Conservation (phyloP, 768 basidiomycete genomes). For the Amanita exitialis region DNA sequence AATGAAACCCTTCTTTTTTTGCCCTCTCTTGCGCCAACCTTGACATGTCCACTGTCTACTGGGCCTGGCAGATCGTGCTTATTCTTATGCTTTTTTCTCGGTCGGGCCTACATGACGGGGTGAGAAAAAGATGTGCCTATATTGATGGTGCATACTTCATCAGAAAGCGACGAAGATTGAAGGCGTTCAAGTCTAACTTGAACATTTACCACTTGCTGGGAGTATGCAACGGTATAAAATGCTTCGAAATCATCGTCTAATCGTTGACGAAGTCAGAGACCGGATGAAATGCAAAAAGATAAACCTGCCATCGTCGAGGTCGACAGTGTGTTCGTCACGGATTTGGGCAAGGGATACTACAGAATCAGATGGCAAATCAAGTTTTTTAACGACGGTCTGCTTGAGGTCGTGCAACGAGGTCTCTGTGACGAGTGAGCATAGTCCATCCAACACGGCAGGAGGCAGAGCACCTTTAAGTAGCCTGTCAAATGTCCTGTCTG, state of each 20-base stretch:
- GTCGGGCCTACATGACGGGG: neutral
- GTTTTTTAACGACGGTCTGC: slow-evolving; percentile 49
- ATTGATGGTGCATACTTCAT: neutral
- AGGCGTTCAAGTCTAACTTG: slow-evolving; percentile 25
- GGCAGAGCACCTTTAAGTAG: slow-evolving; percentile 36
- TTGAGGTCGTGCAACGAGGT: slow-evolving; percentile 48
- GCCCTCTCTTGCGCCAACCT: neutral
- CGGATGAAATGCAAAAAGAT: neutral
- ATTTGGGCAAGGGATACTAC: slow-evolving; percentile 37
- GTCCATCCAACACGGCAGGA: neutral
- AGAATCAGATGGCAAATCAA: slow-evolving; percentile 33
- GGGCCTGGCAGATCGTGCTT: neutral
- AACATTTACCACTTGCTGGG: slow-evolving; percentile 23
- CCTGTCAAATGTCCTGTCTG: slow-evolving; percentile 37
- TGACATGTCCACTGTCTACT: neutral
- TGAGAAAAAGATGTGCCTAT: neutral
- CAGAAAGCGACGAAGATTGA: neutral
- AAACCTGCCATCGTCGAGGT: slow-evolving; percentile 67
- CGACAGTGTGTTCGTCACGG: slow-evolving; percentile 41
- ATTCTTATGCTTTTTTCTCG: neutral
- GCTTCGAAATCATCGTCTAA: slow-evolving; percentile 77
- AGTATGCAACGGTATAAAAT: slow-evolving; percentile 39
- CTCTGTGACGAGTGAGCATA: slow-evolving; percentile 28
- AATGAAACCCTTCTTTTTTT: slow-evolving; percentile 3
- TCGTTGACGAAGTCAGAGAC: slow-evolving; percentile 3